A percentile compares a stretch with the other conserved stretches of the same genome.
Conservation (phyloP, 768 basidiomycete species). For the Hysterangium stoloniferum region DNA sequence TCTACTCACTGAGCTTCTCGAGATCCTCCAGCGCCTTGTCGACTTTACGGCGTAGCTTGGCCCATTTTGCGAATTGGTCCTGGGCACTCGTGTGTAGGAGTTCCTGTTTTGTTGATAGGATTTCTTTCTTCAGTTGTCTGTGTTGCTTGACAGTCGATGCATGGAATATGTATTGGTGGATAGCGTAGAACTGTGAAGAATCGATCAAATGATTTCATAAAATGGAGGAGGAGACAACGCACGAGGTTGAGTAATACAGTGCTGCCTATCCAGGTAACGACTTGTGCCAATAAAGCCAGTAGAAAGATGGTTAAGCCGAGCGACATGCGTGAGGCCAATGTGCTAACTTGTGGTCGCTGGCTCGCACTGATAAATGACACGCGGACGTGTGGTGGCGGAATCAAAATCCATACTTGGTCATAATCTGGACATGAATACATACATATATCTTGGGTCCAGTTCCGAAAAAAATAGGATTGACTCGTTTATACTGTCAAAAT, state of each 20-base stretch:
- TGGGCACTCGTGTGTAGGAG: constrained; percentile 87
- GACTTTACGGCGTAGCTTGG: constrained; percentile 79
- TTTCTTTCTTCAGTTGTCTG: constrained; percentile 66
- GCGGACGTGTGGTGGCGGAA: no score
- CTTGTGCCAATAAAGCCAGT: constrained; percentile 74
- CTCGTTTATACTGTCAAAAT: no score
- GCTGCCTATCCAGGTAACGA: constrained; percentile 85
- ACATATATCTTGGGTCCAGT: no score
- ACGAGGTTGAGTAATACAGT: constrained; percentile 77
- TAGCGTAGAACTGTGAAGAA: constrained; percentile 52
- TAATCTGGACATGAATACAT: no score
- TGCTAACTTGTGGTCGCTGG: no score
- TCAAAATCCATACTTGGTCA: no score
- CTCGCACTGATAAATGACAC: no score
- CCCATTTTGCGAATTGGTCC: constrained; percentile 98
- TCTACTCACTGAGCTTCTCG: constrained; percentile 78
- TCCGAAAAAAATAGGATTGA: no score
- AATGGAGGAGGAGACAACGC: constrained; percentile 25
- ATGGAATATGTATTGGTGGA: constrained; percentile 64
- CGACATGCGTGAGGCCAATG: no score
- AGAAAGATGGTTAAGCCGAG: constrained; percentile 76
- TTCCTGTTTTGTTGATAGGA: constrained; percentile 76
- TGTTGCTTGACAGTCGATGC: constrained; percentile 49
- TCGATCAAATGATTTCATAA: constrained; percentile 8
- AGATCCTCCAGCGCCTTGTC: constrained; percentile 90